Percentiles rank a stretch among this genome's conserved stretches.
Conservation (phyloP, 768 basidiomycete species). For the Agaricus subrufescens region DNA sequence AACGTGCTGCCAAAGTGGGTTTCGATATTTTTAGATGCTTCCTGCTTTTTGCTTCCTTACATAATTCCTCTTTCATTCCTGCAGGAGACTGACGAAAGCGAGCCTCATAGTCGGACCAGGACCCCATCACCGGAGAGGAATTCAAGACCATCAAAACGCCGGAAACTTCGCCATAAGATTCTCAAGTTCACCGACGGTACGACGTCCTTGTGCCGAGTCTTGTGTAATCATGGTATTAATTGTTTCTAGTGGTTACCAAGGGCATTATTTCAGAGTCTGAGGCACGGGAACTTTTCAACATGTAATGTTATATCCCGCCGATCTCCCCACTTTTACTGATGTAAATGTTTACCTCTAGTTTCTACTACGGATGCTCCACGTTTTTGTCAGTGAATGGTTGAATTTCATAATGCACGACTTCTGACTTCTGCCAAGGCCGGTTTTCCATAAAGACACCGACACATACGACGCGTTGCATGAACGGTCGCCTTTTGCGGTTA, state of each 20-base stretch:
- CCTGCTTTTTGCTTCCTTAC: conserved; percentile 5
- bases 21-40: conserved; percentile 3
- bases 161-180: conserved; percentile 61
- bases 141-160: conserved; percentile 63
- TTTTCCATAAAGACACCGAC: conserved; percentile 80
- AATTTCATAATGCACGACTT: conserved; percentile 42
- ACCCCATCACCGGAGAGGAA: conserved; percentile 71
- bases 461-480: conserved; percentile 83
- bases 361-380: conserved; percentile 86
- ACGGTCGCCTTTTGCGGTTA: conserved; percentile 90
- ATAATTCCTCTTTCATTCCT: conserved; percentile 5
- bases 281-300: conserved; percentile 80
- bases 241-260: conserved; percentile 70
- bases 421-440: conserved; percentile 42
- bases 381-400: conserved; percentile 17
- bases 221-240: conserved; percentile 5
- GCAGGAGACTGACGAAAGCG: conserved; percentile 75
- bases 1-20: conserved; percentile 71
- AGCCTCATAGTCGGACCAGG: conserved; percentile 69
- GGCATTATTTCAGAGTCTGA: conserved; percentile 76
- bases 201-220: conserved; percentile 11
- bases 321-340: conserved; percentile 8
- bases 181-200: conserved; percentile 78
- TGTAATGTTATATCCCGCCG: conserved; percentile 43
- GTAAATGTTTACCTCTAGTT: conserved; percentile 42